Conservation (phyloP, 441 rosid genomes). For the Erodium trifolium region DNA sequence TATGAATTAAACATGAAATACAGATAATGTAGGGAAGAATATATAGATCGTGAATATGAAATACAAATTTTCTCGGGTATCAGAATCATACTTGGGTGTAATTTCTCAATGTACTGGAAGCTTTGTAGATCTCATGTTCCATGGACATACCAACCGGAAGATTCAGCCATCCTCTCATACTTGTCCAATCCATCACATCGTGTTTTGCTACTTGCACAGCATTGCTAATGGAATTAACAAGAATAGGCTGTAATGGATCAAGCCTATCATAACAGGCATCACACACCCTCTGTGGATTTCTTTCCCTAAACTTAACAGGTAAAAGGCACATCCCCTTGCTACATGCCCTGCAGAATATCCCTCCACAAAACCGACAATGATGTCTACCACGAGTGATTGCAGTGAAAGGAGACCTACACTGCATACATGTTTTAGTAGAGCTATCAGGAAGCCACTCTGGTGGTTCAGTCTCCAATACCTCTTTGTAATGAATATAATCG, state of each 20-base stretch:
- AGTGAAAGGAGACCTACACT: conserved; percentile 70
- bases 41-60: neutral
- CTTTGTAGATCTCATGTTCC: conserved; percentile 96
- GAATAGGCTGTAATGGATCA: conserved; percentile 79
- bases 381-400: conserved; percentile 85
- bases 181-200: conserved; percentile 92
- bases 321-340: conserved; percentile 74
- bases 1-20: neutral
- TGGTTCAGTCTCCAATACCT: conserved; percentile 75
- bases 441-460: conserved; percentile 97
- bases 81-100: conserved; percentile 57
- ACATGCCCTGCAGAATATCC: conserved; percentile 75
- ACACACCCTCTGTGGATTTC: conserved; percentile 91
- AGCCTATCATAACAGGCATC: conserved; percentile 92
- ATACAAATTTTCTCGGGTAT: neutral
- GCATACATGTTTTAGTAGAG: conserved; percentile 65
- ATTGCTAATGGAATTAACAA: conserved; percentile 74
- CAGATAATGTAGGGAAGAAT: neutral
- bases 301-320: conserved; percentile 73
- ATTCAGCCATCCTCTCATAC: conserved; percentile 86
- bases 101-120: conserved; percentile 67
- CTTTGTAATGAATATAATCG: conserved; percentile 43
- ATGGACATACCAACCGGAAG: conserved; percentile 84
- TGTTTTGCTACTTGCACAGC: conserved; percentile 90
- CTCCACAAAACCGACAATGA: conserved; percentile 96